Evolutionary conservation across 495 filamentous ascomycete genomes (phyloP).

Genomic region (Viridothelium virens): DNA sequence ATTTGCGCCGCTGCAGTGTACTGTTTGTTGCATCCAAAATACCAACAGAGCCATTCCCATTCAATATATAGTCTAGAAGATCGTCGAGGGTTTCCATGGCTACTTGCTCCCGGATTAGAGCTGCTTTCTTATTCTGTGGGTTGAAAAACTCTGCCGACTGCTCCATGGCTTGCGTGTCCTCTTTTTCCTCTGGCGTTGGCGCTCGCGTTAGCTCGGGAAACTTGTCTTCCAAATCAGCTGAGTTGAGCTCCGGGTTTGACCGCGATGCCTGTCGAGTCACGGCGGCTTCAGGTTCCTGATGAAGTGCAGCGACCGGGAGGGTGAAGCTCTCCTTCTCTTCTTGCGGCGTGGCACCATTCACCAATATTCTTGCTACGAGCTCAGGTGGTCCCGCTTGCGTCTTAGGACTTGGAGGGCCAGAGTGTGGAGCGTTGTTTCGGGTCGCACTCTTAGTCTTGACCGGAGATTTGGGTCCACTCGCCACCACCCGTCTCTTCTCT

Average conservation of each 20-base stretch:
- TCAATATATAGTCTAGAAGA: constrained; percentile 75
- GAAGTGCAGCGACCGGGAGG: not conserved
- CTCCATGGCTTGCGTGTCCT: constrained; percentile 52
- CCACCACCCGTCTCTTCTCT: constrained; percentile 74
- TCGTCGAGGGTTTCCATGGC: constrained; percentile 90
- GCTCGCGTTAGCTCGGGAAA: constrained; percentile 21
- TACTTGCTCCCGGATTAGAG: constrained; percentile 79
- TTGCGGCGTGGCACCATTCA: constrained; percentile 32
- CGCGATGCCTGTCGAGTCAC: not conserved
- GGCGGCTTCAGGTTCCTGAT: not conserved
- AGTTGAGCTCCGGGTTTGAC: constrained; percentile 7
- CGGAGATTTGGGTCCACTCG: constrained; percentile 45
- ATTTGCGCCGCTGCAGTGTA: constrained; percentile 74
- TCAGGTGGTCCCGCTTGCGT: constrained; percentile 12
- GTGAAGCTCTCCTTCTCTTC: constrained; percentile 11
- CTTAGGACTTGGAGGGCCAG: not conserved
- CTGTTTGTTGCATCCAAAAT: constrained; percentile 97
- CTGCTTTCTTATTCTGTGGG: constrained; percentile 73
- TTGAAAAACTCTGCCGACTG: constrained; percentile 94
- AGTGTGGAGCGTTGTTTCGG: not conserved
- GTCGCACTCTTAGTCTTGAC: constrained; percentile 13
- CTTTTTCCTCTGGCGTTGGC: constrained; percentile 17
- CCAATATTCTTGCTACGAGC: constrained; percentile 33
- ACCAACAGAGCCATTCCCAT: constrained; percentile 82
- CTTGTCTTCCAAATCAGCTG: constrained; percentile 16